These are phyloP conservation scores for Phytopythium montanum DNA, from an alignment of 352 stramenopile species.

Conservation along the genomic window DNA sequence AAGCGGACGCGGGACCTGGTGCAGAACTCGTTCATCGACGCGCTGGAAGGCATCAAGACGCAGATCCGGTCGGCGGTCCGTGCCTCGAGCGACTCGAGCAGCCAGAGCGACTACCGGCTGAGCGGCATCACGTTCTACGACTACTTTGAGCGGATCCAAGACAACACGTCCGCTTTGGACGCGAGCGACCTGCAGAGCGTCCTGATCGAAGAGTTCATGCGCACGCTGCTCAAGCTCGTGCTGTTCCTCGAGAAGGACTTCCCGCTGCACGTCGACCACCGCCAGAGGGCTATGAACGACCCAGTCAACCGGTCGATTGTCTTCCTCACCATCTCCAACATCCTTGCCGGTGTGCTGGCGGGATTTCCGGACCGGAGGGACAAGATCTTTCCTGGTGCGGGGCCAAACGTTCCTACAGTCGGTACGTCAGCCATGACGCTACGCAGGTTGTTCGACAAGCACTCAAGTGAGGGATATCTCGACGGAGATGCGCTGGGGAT, in stretches of 20 bases:
- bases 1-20: constrained; percentile 66
- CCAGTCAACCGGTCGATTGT: constrained; percentile 16
- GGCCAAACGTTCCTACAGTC: constrained; percentile 14
- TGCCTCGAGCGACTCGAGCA: constrained; percentile 15
- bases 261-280: constrained; percentile 16
- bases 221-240: constrained; percentile 67
- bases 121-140: constrained; percentile 68
- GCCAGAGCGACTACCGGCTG: constrained; percentile 27
- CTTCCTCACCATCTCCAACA: constrained; percentile 61
- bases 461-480: constrained; percentile 17
- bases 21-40: constrained; percentile 70
- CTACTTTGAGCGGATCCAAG: constrained; percentile 71
- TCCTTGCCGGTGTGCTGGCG: constrained; percentile 58
- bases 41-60: constrained; percentile 62
- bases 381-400: constrained; percentile 45
- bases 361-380: constrained; percentile 38
- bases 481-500: background rate
- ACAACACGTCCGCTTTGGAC: constrained; percentile 54
- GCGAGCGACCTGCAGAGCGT: constrained; percentile 75
- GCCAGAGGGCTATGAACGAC: constrained; percentile 9
- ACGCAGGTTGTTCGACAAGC: constrained; percentile 23
- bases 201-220: constrained; percentile 71
- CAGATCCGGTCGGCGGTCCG: constrained; percentile 46
- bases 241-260: constrained; percentile 73
- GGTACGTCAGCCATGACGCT: constrained; percentile 8